Conservation (phyloP, 78 protist species). For the Bodo saltans region DNA sequence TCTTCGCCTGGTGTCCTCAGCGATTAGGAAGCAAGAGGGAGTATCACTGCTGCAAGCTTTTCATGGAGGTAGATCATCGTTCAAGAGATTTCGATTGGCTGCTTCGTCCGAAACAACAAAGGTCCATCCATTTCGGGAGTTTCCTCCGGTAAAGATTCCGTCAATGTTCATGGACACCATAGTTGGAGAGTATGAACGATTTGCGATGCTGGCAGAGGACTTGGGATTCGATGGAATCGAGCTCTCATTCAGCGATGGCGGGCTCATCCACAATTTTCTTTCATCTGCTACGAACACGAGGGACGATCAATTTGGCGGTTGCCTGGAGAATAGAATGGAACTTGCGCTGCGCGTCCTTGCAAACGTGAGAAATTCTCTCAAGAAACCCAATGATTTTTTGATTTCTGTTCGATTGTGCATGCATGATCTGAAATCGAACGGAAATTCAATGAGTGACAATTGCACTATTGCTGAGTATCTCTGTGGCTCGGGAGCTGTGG, state of each 20-base stretch:
- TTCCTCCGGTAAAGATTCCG: background rate
- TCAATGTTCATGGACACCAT: background rate
- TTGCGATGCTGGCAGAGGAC: slow-evolving; percentile 46
- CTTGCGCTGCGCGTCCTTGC: slow-evolving; percentile 41
- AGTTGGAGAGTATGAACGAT: slow-evolving; percentile 22
- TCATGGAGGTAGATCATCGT: background rate
- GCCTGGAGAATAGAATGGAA: slow-evolving; percentile 53
- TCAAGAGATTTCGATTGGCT: background rate
- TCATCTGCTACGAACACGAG: slow-evolving; percentile 54
- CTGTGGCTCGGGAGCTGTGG: background rate
- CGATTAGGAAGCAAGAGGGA: background rate
- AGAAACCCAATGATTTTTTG: background rate
- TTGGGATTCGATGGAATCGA: slow-evolving; percentile 88
- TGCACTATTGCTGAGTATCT: background rate
- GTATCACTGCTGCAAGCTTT: background rate
- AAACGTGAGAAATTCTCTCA: slow-evolving; percentile 6
- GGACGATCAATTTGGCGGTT: slow-evolving; percentile 81
- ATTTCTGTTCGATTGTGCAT: background rate
- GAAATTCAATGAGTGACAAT: background rate
- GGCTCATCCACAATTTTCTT: slow-evolving; percentile 61
- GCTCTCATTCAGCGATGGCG: slow-evolving; percentile 81
- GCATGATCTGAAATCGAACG: background rate
- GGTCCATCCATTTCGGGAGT: background rate
- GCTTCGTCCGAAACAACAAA: background rate
- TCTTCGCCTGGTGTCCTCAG: background rate